A percentile compares a stretch with the other conserved stretches of the same genome.
Conservation (phyloP, 805 yeast genomes). For the Yamadazyma olivae region DNA sequence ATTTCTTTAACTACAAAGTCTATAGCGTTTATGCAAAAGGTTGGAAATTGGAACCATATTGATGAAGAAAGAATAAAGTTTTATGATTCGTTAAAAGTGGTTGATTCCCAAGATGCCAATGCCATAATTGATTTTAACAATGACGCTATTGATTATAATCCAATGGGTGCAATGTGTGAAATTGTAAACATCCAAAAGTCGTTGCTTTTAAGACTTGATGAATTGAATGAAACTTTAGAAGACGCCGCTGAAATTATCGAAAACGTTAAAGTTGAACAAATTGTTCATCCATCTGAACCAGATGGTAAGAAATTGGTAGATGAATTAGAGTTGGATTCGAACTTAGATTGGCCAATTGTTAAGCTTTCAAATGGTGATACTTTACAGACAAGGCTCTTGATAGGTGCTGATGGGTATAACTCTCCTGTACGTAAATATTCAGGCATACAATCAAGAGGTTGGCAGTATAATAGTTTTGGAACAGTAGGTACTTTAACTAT, state of each 20-base stretch:
- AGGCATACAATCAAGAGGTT: constrained; percentile 81
- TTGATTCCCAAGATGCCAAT: constrained; percentile 66
- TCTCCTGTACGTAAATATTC: constrained; percentile 88
- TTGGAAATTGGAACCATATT: constrained; percentile 76
- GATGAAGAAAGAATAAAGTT: constrained; percentile 68
- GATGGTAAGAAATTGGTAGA: constrained; percentile 2
- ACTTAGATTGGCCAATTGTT: constrained; percentile 73
- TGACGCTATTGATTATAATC: constrained; percentile 38
- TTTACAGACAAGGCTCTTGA: constrained; percentile 67
- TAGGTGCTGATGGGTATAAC: constrained; percentile 96
- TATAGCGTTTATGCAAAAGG: constrained; percentile 57
- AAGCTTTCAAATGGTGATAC: constrained; percentile 61
- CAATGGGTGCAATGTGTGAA: constrained; percentile 81
- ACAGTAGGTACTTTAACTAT: constrained; percentile 86
- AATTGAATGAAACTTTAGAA: constrained; percentile 17
- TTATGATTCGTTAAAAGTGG: constrained; percentile 79
- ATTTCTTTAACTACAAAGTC: constrained; percentile 84
- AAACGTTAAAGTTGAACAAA: constrained; percentile 58
- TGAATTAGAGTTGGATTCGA: constrained; percentile 14
- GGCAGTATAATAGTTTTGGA: constrained; percentile 87
- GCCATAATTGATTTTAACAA: constrained; percentile 72
- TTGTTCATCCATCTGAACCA: constrained; percentile 28
- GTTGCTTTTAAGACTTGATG: constrained; percentile 47
- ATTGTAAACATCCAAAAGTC: constrained; percentile 80
- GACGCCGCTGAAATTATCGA: constrained; percentile 47